Base-by-base conservation (phyloP, 768 basidiomycete species). In the Lentinula raphanica region DNA sequence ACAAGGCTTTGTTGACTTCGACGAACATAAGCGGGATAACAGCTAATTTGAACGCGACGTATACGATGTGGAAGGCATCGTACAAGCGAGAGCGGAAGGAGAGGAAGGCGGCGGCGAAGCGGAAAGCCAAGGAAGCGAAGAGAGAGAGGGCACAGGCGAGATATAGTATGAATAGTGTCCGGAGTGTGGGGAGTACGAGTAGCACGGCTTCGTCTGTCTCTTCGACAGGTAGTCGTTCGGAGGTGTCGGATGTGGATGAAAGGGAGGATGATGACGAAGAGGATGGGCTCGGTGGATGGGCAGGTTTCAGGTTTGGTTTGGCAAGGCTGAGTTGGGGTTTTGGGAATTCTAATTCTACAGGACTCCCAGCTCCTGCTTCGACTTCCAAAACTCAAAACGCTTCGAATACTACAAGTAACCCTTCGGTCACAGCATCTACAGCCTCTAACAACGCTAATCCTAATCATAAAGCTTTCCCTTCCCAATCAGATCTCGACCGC, bases 291-390 rank as follows among this genome's bases (percentile, higher is more conserved):
- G 68, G 58, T 64, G 68, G 73, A 19, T 72, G 76, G 72, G 56
- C 70, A 40, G 60, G 74, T 60, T 73, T 82, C 78, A 64, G 78
- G 63, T 69, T 71, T 72, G 63, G 75, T 31, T 71, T 77, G 64
- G 71, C 66, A 64, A 79, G 65, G 50, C 77, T 68, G 68, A 76
- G 64, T 49, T 78, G 78, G 75, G 68, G 62, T 13, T 71, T 69
- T 21, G 66, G 61, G 58, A 72, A 72, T 58, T 72, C 72, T 64
- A 23, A 61, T 48, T 64, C 56, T 49, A 62, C 59, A 11, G 58
- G 49, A 27, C 61, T 38, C 48, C 63, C 46, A 59, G 58, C 27
- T 55, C 44, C 29, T 60, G 44, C 11, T 28, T 49, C 13, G 54
- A 51, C 13, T 40, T 6, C 40, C 19, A 17, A 13, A 13, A 40